Evolutionary conservation across 345 rosid species (phyloP), one percentile per base, ranked within the genome.

Genomic region (Aquilaria sinensis): DNA sequence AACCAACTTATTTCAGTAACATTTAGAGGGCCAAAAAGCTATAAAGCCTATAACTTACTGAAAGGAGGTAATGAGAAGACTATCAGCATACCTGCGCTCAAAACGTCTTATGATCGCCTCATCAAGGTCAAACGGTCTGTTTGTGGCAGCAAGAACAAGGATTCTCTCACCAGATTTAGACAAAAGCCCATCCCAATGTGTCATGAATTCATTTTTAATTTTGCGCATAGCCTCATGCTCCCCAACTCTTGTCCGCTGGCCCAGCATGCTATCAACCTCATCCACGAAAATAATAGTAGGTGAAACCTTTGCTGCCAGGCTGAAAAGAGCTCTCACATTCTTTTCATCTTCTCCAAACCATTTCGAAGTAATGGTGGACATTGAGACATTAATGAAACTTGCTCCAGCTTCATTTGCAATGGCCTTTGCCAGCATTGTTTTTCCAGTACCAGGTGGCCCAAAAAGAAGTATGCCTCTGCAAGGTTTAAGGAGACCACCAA

Each of bases 301-400:
- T 15, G 99, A 86, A 31, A 95, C 97, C 78, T 91, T 95, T 4
- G 93, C 93, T 67, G 99, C 99, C 45, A 95, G 87, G 3, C 93
- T 78, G 69, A 95, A 95, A 51, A 91, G 63, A 16, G 99, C 97
- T 60, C 96, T 82, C 13, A 95, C 97, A 51, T 87, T 95, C 81
- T 95, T 95, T 63, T 95, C 99, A 63, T 95, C 99, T 78, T 95
- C 99, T 45, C 99, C 97, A 58, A 91, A 95, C 99, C 99, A 95
- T 83, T 95, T 95, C 0, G 97, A 91, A 31, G 99, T 95, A 66
- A 94, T 88, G 75, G 97, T 94, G 69, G 99, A 94, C 97, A 94
- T 88, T 14, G 97, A 94, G 12, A 95, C 97, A 62, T 95, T 95
- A 71, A 95, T 95, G 84, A 95, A 95, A 74, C 97, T 95, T 56